Evolutionary conservation across 106 monocot genomes (phyloP).

Genomic region (Dioscorea alata): DNA sequence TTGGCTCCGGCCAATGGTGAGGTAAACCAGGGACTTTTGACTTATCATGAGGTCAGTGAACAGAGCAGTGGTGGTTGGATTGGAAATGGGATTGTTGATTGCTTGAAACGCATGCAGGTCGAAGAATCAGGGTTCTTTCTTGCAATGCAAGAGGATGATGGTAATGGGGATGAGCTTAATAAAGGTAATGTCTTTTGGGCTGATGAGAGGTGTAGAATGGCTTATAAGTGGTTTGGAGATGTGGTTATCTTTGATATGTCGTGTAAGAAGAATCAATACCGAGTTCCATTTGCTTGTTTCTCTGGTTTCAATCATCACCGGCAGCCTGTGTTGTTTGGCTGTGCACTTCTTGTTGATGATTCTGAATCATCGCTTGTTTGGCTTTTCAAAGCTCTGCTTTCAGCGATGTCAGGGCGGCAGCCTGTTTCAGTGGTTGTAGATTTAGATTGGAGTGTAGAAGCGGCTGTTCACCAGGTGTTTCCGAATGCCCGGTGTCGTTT

Average conservation of each 20-base stretch:
- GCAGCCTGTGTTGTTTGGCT: slow-evolving; percentile 2
- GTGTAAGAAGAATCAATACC: background rate
- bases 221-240: slow-evolving; percentile 8
- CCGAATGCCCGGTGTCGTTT: background rate
- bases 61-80: too few species aligned
- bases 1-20: too few species aligned
- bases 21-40: too few species aligned
- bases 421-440: slow-evolving; percentile 1
- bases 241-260: slow-evolving; percentile 1
- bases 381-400: background rate
- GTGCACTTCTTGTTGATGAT: slow-evolving; percentile 1
- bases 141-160: too few species aligned
- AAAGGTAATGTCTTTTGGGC: slow-evolving; percentile 4
- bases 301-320: slow-evolving; percentile 6
- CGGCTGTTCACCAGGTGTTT: background rate
- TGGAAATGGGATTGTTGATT: too few species aligned
- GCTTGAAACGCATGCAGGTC: too few species aligned
- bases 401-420: background rate
- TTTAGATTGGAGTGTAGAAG: background rate
- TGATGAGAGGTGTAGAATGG: slow-evolving; percentile 5
- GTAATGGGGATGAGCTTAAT: background rate
- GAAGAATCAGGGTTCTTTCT: too few species aligned
- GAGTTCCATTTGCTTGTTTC: slow-evolving; percentile 4
- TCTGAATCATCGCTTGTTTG: slow-evolving; percentile 5
- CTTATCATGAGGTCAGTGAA: too few species aligned